Evolutionary conservation across 1,284 basidiomycete genomes (phyloP).

Genomic region (Sparassis latifolia): DNA sequence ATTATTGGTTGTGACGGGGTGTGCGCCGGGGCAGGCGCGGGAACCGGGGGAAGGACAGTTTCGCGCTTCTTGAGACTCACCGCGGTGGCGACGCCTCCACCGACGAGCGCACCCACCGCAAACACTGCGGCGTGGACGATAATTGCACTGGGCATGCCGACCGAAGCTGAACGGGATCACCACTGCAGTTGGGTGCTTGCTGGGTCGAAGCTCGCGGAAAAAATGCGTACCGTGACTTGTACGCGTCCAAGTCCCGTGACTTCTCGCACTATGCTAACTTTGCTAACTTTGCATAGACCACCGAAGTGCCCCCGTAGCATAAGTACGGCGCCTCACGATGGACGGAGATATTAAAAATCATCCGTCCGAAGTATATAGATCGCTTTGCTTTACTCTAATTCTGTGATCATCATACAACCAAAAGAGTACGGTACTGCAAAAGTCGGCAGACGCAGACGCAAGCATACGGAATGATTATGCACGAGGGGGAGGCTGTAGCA

Average conservation of each 20-base stretch:
- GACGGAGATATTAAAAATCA: too few relatives aligned
- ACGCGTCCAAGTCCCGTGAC: too few relatives aligned
- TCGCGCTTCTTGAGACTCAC: slow-evolving; percentile 21
- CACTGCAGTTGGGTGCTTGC: too few relatives aligned
- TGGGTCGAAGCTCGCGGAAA: too few relatives aligned
- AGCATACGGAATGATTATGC: slow-evolving; percentile 7
- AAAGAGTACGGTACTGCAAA: slow-evolving; percentile 6
- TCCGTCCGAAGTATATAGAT: slow-evolving; percentile 4
- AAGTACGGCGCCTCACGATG: too few relatives aligned
- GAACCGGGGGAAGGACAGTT: slow-evolving; percentile 5
- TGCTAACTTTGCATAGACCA: too few relatives aligned
- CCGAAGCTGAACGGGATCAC: too few relatives aligned
- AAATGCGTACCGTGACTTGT: too few relatives aligned
- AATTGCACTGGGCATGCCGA: slow-evolving; percentile 35
- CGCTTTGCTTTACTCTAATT: slow-evolving; percentile 6
- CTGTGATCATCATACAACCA: slow-evolving; percentile 13
- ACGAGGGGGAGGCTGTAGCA: slow-evolving; percentile 6
- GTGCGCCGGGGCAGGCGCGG: slow-evolving; percentile 4
- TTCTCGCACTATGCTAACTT: too few relatives aligned
- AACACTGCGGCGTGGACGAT: slow-evolving; percentile 63
- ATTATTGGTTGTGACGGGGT: slow-evolving; percentile 9
- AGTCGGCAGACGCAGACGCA: slow-evolving; percentile 9
- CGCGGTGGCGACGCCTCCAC: slow-evolving; percentile 56
- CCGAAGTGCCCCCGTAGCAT: too few relatives aligned
- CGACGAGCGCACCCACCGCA: slow-evolving; percentile 63